Percentiles rank a stretch among this genome's conserved stretches.
These are phyloP conservation scores for Tuber magnatum DNA, from an alignment of 495 filamentous ascomycete genomes.

Conservation along the genomic window DNA sequence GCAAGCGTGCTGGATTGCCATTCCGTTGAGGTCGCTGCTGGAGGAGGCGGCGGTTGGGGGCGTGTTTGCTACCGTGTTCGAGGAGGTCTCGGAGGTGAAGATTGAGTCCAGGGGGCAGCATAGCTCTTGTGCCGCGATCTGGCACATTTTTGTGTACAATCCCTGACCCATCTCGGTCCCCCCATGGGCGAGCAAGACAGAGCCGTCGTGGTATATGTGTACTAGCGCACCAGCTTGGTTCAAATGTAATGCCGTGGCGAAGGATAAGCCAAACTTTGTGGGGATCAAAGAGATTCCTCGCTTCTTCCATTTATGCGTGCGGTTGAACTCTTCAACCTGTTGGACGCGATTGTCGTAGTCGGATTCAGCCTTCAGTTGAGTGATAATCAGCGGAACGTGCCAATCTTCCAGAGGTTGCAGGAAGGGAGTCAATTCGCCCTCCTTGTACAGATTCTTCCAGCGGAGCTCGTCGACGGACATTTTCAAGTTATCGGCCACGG, in stretches of 20 bases:
- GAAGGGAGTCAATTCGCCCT: slow-evolving; percentile 43
- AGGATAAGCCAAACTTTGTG: slow-evolving; percentile 45
- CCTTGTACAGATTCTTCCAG: slow-evolving; percentile 44
- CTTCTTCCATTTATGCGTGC: slow-evolving; percentile 44
- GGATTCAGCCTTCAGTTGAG: slow-evolving; percentile 40
- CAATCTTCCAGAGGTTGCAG: slow-evolving; percentile 44
- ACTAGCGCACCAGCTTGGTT: slow-evolving; percentile 44
- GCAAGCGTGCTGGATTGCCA: slow-evolving; percentile 45
- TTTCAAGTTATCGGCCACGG: slow-evolving; percentile 42
- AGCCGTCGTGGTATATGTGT: slow-evolving; percentile 45
- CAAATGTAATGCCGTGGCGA: slow-evolving; percentile 45
- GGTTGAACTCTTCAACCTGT: slow-evolving; percentile 42
- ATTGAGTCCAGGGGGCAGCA: slow-evolving; percentile 44
- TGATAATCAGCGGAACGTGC: slow-evolving; percentile 43
- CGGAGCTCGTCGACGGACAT: slow-evolving; percentile 44
- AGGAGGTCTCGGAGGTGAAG: slow-evolving; percentile 47
- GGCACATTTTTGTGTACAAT: slow-evolving; percentile 46
- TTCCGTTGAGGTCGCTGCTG: slow-evolving; percentile 45
- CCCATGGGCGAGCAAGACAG: slow-evolving; percentile 44
- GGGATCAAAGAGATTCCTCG: slow-evolving; percentile 44
- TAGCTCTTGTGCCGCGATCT: slow-evolving; percentile 45
- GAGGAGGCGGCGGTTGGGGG: slow-evolving; percentile 46
- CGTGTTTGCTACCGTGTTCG: slow-evolving; percentile 46
- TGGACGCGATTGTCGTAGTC: slow-evolving; percentile 42
- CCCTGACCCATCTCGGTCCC: slow-evolving; percentile 45